Evolutionary conservation across 1,284 basidiomycete genomes (phyloP), one percentile per base, ranked within the genome.

Genomic region (Ganoderma resinaceum): DNA sequence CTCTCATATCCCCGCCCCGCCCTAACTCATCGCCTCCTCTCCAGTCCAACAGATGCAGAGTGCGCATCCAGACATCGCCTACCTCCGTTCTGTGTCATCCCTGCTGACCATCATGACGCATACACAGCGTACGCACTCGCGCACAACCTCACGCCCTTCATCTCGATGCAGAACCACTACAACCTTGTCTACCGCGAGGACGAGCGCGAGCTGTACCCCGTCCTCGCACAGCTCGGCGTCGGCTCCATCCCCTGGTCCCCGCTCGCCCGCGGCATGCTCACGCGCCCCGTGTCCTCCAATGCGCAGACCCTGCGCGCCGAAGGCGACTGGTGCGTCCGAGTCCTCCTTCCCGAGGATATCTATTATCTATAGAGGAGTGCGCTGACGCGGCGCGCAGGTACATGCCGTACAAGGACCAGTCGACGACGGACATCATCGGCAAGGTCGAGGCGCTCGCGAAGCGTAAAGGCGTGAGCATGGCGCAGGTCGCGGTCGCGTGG

Each of bases 121-220:
- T 23, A 23, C n/a, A 9, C 29, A 79, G 77, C 75, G 62, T 78
- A 80, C 61, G 78, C 77, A 16, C 78, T 79, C 58, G 68, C 66
- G 31, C 80, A 85, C 75, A 77, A 77, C 60, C 78, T 85, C 57
- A 85, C 84, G 29, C 82, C 82, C 7, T 86, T 85, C 77, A 82
- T 85, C 75, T 82, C 81, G 18, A 87, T 88, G 86, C 87, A 88
- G 71, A 85, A 86, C 37, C 62, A 63, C 35, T 63, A 53, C 35
- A 63, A 49, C 49, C 46, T 52, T 33, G 46, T 38, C 35, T 63
- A 63, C 46, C 62, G 62, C 49, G 62, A 63, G 31, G 62, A 63
- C 35, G 62, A 63, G 49, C 62, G 62, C 46, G 62, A 63, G 35
- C 40, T 55, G 62, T 53, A 40, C 46, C 46, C 49, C 9, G 40